These are phyloP conservation scores for Starmerella tilneyi DNA, from an alignment of 805 yeast genomes.

Conservation along the genomic window DNA sequence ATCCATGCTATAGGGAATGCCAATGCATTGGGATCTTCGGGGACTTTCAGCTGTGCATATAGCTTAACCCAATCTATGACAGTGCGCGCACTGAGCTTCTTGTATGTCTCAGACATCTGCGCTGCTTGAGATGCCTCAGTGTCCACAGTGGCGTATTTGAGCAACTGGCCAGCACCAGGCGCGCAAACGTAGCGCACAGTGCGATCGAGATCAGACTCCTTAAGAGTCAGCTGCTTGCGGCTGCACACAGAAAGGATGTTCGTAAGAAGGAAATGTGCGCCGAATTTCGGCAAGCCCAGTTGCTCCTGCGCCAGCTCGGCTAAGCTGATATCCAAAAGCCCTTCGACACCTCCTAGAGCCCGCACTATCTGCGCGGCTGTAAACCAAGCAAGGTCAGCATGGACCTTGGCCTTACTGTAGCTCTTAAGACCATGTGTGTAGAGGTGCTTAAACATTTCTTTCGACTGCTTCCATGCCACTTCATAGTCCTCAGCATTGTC, in stretches of 20 bases:
- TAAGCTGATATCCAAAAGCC: background rate
- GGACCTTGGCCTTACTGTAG: constrained; percentile 10
- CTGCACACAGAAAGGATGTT: background rate
- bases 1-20: background rate
- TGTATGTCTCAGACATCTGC: constrained; percentile 7
- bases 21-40: background rate
- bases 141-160: background rate
- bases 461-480: constrained; percentile 9
- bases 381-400: constrained; percentile 22
- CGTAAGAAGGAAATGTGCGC: constrained; percentile 15
- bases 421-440: constrained; percentile 12
- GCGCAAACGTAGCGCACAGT: constrained; percentile 12
- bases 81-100: constrained; percentile 5
- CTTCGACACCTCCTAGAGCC: background rate
- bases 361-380: constrained; percentile 4
- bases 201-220: background rate
- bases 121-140: constrained; percentile 8
- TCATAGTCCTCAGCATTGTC: background rate
- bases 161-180: background rate
- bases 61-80: constrained; percentile 11
- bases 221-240: background rate
- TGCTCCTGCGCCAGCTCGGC: constrained; percentile 3
- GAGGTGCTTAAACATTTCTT: constrained; percentile 2
- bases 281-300: constrained; percentile 13
- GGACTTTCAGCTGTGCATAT: background rate